Conservation (phyloP, 1,284 basidiomycete species). For the Xerocomus minutiporus region DNA sequence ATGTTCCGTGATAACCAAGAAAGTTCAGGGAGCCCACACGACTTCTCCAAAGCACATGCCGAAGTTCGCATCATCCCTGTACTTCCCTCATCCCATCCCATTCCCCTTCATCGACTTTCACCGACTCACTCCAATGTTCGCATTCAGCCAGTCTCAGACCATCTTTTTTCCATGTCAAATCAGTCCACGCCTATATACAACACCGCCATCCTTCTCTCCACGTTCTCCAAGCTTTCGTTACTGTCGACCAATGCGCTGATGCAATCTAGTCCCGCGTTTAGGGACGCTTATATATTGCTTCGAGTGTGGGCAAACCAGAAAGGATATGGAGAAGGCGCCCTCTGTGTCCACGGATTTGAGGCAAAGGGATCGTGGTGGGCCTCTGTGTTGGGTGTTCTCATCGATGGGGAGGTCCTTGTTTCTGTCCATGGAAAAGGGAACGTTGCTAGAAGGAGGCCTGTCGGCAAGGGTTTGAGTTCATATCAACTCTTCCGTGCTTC, state of each 20-base stretch:
- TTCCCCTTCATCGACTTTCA: slow-evolving; percentile 66
- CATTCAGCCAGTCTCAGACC: slow-evolving; percentile 23
- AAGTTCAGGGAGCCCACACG: slow-evolving; percentile 48
- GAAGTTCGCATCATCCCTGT: slow-evolving; percentile 74
- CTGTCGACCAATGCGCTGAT: slow-evolving; percentile 66
- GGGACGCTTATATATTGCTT: slow-evolving; percentile 75
- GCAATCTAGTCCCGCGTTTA: slow-evolving; percentile 60
- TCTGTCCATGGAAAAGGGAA: slow-evolving; percentile 24
- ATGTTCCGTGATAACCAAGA: slow-evolving; percentile 16
- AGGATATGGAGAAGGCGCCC: slow-evolving; percentile 60
- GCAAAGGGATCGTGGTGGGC: slow-evolving; percentile 67
- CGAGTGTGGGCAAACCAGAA: slow-evolving; percentile 90
- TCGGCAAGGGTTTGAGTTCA: slow-evolving; percentile 74
- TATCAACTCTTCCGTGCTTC: slow-evolving; percentile 85
- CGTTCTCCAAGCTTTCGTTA: slow-evolving; percentile 63
- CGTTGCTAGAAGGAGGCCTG: slow-evolving; percentile 46
- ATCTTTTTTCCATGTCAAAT: slow-evolving; percentile 6
- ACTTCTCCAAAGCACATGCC: slow-evolving; percentile 66
- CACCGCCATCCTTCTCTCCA: slow-evolving; percentile 63
- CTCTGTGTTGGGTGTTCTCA: slow-evolving; percentile 65
- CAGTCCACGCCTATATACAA: slow-evolving; percentile 78
- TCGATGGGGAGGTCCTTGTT: slow-evolving; percentile 61
- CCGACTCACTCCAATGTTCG: slow-evolving; percentile 76
- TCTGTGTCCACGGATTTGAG: slow-evolving; percentile 67
- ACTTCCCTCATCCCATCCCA: slow-evolving; percentile 52